phyloP scores from a whole-genome alignment of 164 flowering plant species.

The Platanus orientalis region DNA sequence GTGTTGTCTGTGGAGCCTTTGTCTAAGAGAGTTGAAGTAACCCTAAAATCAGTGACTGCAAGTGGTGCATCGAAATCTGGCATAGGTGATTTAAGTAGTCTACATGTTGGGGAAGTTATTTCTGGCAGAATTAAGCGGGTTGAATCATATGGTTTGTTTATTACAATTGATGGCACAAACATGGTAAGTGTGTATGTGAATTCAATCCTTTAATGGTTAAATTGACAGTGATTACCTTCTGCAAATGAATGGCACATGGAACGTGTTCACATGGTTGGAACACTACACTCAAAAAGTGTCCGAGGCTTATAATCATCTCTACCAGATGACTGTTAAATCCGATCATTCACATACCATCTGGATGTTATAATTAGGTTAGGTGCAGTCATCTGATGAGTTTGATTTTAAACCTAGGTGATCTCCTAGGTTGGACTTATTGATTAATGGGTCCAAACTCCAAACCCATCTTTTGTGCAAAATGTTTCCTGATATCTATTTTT shows the following conservation, averaged over 20 bases:
- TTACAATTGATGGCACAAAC: constrained; percentile 60
- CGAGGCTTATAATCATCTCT: background rate
- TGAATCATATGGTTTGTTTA: constrained; percentile 80
- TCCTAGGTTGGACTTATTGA: background rate
- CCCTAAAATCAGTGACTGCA: constrained; percentile 41
- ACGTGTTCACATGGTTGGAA: background rate
- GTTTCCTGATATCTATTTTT: background rate
- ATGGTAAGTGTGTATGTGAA: constrained; percentile 40
- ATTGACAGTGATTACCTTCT: background rate
- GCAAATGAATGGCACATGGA: background rate
- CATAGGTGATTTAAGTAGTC: constrained; percentile 30
- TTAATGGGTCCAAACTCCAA: background rate
- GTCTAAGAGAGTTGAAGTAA: constrained; percentile 79
- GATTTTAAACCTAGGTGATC: background rate
- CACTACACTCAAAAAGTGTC: background rate
- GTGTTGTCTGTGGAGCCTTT: constrained; percentile 81
- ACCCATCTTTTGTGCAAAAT: background rate
- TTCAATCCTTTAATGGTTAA: background rate
- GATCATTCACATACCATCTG: background rate
- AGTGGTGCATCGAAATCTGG: constrained; percentile 31
- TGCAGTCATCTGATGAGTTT: background rate
- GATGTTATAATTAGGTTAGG: background rate
- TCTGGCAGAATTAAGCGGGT: constrained; percentile 71
- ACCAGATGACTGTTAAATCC: background rate
- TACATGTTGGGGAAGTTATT: constrained; percentile 62